Evolutionary conservation across 1,284 basidiomycete genomes (phyloP), one percentile per base, ranked within the genome.

Genomic region (Cronartium ribicola): DNA sequence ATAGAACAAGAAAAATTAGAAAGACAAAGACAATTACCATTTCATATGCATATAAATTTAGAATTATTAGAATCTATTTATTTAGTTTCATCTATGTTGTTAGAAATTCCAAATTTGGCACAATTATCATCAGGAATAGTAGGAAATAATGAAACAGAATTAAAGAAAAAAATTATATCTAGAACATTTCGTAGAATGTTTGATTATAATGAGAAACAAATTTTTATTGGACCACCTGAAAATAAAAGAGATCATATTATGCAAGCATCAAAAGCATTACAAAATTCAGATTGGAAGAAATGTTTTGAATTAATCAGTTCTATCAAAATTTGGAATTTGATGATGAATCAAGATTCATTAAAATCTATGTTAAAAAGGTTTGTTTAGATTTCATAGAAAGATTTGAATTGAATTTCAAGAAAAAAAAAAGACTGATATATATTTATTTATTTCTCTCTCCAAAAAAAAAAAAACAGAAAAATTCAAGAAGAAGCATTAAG

Each of bases 21-120:
- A 82, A 91, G 94, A 79, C 91, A 94, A 78, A 87, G 95, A 62
- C 92, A 98, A 80, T 85, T 99, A 36, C 96, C 96, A 43, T 99
- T 98, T 89, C 96, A 99, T 83, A 92, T 98, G 90, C 96, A 99
- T 84, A 95, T 98, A 84, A 98, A 98, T 84, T 92, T 96, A 14
- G 96, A 98, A 83, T 85, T 99, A 39, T 85, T 98, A 76, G 96
- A 98, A 83, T 94, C 94, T 59, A 94, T 93, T 7, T 99, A 98
- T 86, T 85, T 99, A 59, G 93, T 96, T 51, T 95, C 92, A 20
- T 96, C 92, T 83, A 99, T 99, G 96, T 86, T 99, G 57, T 89
- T 98, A 67, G 96, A 98, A 84, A 94, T 98, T 36, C 96, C 96
- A 6, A 84, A 97, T 65, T 85, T 98, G 51, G 96, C 96, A 0